phyloP scores from a whole-genome alignment of 257 asterid species.

The Solanum tarapatanum region DNA sequence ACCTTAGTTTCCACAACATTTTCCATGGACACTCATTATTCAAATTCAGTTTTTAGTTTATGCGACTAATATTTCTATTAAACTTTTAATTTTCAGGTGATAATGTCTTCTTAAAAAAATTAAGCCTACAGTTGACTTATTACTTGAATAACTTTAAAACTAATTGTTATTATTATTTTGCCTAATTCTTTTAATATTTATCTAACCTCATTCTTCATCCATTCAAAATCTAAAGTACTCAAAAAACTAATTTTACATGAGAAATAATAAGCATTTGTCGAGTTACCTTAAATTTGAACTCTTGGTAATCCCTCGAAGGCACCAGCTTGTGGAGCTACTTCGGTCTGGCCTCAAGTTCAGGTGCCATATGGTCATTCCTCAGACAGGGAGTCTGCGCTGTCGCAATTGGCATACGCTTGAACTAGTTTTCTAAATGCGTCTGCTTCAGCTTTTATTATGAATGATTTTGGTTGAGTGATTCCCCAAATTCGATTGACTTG shows the following conservation, averaged over 20 bases:
- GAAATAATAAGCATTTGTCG: background rate
- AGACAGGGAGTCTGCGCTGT: background rate
- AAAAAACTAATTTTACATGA: background rate
- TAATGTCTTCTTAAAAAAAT: background rate
- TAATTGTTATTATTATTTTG: background rate
- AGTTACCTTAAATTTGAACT: background rate
- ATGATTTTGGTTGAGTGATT: no score
- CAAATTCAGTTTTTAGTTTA: background rate
- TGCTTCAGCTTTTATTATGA: rapidly evolving
- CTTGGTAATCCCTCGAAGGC: background rate
- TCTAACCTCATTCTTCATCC: background rate
- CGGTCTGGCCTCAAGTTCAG: background rate
- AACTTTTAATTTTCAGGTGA: background rate
- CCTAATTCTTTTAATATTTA: background rate
- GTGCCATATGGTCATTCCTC: background rate
- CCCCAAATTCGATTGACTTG: no score
- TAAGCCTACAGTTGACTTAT: background rate
- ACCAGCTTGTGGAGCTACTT: background rate
- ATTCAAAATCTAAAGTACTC: background rate
- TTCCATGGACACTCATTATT: background rate
- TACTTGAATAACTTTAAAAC: background rate
- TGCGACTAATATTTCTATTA: background rate
- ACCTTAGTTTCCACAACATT: background rate
- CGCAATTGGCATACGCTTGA: background rate
- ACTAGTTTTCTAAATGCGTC: background rate